These are phyloP conservation scores for Niebla homalea DNA, from an alignment of 495 filamentous ascomycete species.

Conservation along the genomic window DNA sequence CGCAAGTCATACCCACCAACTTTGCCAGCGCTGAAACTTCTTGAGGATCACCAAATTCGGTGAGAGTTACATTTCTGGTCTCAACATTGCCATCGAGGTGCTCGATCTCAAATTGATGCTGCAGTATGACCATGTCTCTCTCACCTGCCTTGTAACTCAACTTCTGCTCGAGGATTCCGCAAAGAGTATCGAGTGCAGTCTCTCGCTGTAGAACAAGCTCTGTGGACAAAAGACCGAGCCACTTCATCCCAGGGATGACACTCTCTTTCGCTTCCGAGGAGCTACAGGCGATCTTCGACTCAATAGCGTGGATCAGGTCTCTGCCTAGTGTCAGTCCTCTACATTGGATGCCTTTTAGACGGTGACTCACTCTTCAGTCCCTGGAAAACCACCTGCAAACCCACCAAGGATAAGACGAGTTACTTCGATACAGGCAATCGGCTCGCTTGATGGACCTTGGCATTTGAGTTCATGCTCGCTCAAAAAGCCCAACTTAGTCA, in stretches of 20 bases:
- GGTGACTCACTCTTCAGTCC: too few species aligned
- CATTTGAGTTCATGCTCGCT: background rate
- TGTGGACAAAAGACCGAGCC: constrained; percentile 6
- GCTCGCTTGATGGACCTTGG: background rate
- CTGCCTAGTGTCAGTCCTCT: too few species aligned
- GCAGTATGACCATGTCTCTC: constrained; percentile 14
- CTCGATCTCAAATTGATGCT: constrained; percentile 15
- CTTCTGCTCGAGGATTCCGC: constrained; percentile 8
- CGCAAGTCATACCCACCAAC: background rate
- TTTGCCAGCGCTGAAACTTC: constrained; percentile 14
- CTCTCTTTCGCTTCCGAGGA: constrained; percentile 5
- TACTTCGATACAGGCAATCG: background rate
- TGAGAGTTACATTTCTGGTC: constrained; percentile 12
- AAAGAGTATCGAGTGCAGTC: constrained; percentile 11
- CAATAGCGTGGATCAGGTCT: background rate
- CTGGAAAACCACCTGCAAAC: too few species aligned
- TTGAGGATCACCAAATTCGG: constrained; percentile 12
- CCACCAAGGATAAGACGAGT: background rate
- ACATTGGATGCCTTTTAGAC: too few species aligned
- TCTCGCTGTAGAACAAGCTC: constrained; percentile 2
- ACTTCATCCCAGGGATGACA: constrained; percentile 5
- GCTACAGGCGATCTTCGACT: background rate
- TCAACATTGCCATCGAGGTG: constrained; percentile 10
- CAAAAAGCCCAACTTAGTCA: constrained; percentile 13
- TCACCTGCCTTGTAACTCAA: constrained; percentile 10